Conservation (phyloP, 2,329 filamentous ascomycete species). For the Talaromyces sp. region DNA sequence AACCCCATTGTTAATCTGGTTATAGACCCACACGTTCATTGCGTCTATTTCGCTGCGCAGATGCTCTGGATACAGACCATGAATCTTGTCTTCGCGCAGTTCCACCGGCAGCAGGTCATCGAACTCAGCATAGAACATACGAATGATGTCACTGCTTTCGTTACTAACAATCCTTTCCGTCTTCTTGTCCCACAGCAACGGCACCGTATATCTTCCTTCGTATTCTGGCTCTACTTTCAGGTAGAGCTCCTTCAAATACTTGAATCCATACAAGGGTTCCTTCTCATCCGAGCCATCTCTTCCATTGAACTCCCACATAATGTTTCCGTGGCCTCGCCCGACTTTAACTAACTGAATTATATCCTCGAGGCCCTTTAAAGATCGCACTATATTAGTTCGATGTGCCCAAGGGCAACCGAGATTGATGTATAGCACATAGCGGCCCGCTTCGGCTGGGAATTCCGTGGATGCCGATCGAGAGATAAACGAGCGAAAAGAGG, state of each 20-base stretch:
- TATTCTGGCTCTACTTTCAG: conserved; percentile 65
- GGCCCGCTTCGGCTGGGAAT: conserved; percentile 55
- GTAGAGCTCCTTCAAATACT: conserved; percentile 68
- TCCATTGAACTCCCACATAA: conserved; percentile 71
- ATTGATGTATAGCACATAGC: conserved; percentile 59
- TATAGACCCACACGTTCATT: conserved; percentile 72
- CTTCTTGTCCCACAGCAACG: conserved; percentile 75
- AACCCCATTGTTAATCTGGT: conserved; percentile 50
- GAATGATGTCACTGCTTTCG: conserved; percentile 80
- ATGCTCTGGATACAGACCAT: conserved; percentile 61
- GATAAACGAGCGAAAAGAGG: conserved; percentile 52
- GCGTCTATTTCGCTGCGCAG: conserved; percentile 64
- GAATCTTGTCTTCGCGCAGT: conserved; percentile 47
- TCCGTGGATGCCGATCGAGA: conserved; percentile 46
- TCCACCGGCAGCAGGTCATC: conserved; percentile 58
- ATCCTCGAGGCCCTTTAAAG: conserved; percentile 47
- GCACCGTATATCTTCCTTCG: conserved; percentile 71
- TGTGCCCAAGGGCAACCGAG: conserved; percentile 61
- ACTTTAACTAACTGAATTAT: conserved; percentile 45
- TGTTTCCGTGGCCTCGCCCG: conserved; percentile 20
- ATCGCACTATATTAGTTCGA: conserved; percentile 42
- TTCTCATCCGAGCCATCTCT: conserved; percentile 52
- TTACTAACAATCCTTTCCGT: conserved; percentile 73
- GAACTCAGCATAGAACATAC: conserved; percentile 75
- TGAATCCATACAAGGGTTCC: conserved; percentile 67